Percentiles rank a stretch among this genome's conserved stretches.
phyloP scores from a whole-genome alignment of 345 rosid genomes.

The Pseudoturritis turrita region DNA sequence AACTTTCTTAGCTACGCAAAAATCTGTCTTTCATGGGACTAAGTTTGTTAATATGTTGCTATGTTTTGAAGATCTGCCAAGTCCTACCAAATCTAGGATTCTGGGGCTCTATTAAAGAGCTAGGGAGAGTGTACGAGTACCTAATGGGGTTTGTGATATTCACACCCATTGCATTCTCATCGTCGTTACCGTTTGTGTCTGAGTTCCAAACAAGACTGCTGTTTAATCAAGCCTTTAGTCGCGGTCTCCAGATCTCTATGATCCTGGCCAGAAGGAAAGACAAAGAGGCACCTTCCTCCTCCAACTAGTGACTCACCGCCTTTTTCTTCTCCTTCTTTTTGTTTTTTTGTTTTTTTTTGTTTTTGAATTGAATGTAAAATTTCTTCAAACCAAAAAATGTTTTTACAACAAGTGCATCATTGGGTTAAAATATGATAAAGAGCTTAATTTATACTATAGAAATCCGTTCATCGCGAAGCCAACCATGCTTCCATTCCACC shows the following conservation, averaged over 20 bases:
- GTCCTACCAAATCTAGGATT: conserved; percentile 51
- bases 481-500: no score
- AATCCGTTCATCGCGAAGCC: no score
- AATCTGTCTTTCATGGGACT: neutral
- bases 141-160: conserved; percentile 70
- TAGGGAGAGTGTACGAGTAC: conserved; percentile 83
- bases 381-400: no score
- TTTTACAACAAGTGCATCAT: no score
- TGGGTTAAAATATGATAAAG: no score
- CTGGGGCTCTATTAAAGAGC: conserved; percentile 88
- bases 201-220: conserved; percentile 88
- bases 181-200: conserved; percentile 86
- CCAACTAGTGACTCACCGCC: conserved; percentile 10
- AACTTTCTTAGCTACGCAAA: neutral
- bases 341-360: no score
- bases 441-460: no score
- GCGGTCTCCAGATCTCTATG: conserved; percentile 93
- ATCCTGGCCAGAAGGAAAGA: conserved; percentile 68
- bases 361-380: no score
- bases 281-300: conserved; percentile 23
- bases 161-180: conserved; percentile 62
- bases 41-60: neutral
- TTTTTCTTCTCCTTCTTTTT: neutral
- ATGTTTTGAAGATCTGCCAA: conserved; percentile 62
- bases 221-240: conserved; percentile 93